Percentiles rank a stretch among this genome's conserved stretches.
phyloP scores from a whole-genome alignment of 192 early-diverging fungal species.

The Coemansia sp. region DNA sequence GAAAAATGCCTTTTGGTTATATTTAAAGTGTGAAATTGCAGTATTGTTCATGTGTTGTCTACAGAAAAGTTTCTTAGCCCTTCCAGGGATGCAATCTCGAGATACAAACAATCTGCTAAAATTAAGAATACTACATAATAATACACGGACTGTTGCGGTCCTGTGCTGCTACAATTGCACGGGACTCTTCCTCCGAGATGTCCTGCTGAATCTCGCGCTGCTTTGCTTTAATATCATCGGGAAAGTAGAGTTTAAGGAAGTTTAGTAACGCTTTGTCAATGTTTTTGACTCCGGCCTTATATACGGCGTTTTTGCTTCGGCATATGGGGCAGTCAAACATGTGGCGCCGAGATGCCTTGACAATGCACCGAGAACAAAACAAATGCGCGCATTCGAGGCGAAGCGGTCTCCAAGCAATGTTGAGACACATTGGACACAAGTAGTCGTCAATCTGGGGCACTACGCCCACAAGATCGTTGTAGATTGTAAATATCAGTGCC shows the following conservation, averaged over 20 bases:
- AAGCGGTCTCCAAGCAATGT: constrained; percentile 75
- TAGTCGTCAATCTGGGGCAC: constrained; percentile 83
- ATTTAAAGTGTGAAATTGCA: background rate
- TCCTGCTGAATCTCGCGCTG: constrained; percentile 64
- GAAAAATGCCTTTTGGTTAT: background rate
- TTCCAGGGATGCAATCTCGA: background rate
- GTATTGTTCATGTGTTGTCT: background rate
- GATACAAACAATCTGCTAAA: background rate
- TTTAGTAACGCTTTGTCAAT: constrained; percentile 67
- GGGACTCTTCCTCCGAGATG: constrained; percentile 64
- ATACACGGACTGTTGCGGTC: constrained; percentile 27
- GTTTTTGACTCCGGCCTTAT: constrained; percentile 59
- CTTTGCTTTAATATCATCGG: constrained; percentile 72
- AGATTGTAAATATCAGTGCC: constrained; percentile 62
- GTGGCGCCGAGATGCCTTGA: constrained; percentile 66
- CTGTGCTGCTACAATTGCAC: constrained; percentile 56
- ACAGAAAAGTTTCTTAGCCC: background rate
- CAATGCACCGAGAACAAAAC: constrained; percentile 76
- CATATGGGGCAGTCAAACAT: constrained; percentile 76
- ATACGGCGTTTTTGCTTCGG: constrained; percentile 60
- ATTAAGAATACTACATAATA: constrained; percentile 24
- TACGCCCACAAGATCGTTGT: constrained; percentile 63
- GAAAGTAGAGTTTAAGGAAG: constrained; percentile 76
- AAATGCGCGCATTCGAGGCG: constrained; percentile 72
- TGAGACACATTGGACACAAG: constrained; percentile 75